These are phyloP conservation scores for Comarum palustre DNA, from an alignment of 306 rosid species.

Conservation along the genomic window DNA sequence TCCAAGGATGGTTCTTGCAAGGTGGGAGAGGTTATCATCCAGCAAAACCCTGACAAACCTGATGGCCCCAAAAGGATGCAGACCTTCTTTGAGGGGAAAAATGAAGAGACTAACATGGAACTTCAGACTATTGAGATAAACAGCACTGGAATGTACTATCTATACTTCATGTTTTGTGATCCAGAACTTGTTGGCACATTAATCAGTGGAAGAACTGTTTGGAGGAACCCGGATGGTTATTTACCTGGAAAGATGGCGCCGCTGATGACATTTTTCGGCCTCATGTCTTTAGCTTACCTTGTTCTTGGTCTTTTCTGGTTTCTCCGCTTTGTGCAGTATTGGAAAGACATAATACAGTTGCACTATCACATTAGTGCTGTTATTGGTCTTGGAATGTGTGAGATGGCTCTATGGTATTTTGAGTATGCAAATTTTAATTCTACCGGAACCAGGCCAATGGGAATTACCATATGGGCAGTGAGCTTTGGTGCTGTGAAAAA, in stretches of 20 bases:
- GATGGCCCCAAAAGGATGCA: constrained; percentile 56
- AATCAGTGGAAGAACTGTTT: constrained; percentile 62
- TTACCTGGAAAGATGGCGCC: constrained; percentile 72
- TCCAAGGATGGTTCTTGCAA: constrained; percentile 63
- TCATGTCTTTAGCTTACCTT: constrained; percentile 66
- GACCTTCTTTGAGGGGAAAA: constrained; percentile 60
- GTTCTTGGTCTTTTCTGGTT: constrained; percentile 67
- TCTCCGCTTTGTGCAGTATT: constrained; percentile 53
- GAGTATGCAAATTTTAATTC: constrained; percentile 68
- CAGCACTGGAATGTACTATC: constrained; percentile 69
- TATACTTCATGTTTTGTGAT: constrained; percentile 76
- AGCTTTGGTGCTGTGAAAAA: constrained; percentile 59
- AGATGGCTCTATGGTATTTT: constrained; percentile 78
- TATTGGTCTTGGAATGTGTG: constrained; percentile 77
- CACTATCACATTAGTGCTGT: constrained; percentile 73
- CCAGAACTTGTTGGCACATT: constrained; percentile 59
- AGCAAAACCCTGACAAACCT: constrained; percentile 40
- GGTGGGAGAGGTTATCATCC: constrained; percentile 71
- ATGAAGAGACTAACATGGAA: constrained; percentile 56
- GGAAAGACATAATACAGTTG: constrained; percentile 67
- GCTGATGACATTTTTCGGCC: constrained; percentile 64
- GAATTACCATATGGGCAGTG: constrained; percentile 66
- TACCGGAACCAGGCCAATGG: constrained; percentile 70
- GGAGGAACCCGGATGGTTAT: constrained; percentile 78
- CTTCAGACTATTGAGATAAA: constrained; percentile 48